Conservation (phyloP, 495 filamentous ascomycete species). For the Podospora pseudocomata region DNA sequence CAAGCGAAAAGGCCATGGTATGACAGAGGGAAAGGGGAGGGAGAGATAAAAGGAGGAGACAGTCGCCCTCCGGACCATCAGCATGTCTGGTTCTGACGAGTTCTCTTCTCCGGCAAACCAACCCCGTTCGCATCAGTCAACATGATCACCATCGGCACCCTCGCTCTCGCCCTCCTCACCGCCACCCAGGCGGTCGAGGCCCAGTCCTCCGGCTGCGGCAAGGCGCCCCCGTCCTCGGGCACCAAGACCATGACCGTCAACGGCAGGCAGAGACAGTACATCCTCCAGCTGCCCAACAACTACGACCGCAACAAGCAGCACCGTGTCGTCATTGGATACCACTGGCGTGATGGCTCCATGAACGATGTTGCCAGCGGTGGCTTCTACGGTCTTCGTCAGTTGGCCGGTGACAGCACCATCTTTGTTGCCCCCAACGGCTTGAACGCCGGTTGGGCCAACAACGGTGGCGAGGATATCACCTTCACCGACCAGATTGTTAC, state of each 20-base stretch:
- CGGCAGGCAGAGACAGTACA: conserved; percentile 33
- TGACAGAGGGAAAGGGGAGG: background rate
- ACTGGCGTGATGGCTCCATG: conserved; percentile 40
- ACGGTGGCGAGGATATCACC: conserved; percentile 40
- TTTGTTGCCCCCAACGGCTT: conserved; percentile 45
- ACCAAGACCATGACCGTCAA: conserved; percentile 33
- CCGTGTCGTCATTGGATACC: conserved; percentile 39
- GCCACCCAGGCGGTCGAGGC: conserved; percentile 9
- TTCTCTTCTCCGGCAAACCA: background rate
- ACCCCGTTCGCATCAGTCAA: background rate
- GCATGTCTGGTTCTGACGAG: too few species aligned
- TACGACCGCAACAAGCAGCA: conserved; percentile 41
- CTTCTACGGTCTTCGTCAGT: conserved; percentile 38
- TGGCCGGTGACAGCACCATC: conserved; percentile 41
- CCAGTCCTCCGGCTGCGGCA: conserved; percentile 41
- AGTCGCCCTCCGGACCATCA: too few species aligned
- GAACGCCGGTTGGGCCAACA: conserved; percentile 46
- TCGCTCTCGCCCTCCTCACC: background rate
- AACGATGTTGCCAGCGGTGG: conserved; percentile 25
- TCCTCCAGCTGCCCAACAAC: conserved; percentile 38
- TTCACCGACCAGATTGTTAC: conserved; percentile 40
- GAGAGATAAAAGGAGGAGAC: too few species aligned
- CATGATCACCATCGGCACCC: background rate
- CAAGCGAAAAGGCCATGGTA: background rate
- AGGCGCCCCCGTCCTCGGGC: conserved; percentile 32